Evolutionary conservation across 2,329 filamentous ascomycete species (phyloP).

Genomic region (Diaporthe ilicicola): DNA sequence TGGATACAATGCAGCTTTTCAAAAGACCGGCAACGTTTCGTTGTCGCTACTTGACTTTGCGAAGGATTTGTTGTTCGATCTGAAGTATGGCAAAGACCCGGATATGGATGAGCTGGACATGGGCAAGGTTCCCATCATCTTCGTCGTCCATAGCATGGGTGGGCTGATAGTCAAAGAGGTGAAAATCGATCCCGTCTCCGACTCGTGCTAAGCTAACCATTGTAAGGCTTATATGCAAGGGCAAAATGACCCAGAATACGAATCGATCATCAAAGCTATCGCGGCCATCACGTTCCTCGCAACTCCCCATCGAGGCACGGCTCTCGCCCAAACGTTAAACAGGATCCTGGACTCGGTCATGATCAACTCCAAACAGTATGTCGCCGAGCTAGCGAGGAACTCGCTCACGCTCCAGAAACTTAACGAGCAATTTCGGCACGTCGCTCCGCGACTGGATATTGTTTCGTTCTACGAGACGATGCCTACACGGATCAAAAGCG

Average conservation of each 20-base stretch:
- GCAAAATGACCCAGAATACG: slow-evolving; percentile 39
- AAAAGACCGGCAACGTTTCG: background rate
- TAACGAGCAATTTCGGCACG: slow-evolving; percentile 46
- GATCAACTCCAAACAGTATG: slow-evolving; percentile 34
- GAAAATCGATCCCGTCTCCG: background rate
- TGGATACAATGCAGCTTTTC: slow-evolving; percentile 8
- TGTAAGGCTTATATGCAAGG: slow-evolving; percentile 36
- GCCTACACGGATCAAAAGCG: slow-evolving; percentile 33
- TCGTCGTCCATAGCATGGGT: slow-evolving; percentile 26
- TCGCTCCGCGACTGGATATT: slow-evolving; percentile 39
- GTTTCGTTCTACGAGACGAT: slow-evolving; percentile 48
- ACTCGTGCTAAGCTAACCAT: background rate
- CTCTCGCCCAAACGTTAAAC: slow-evolving; percentile 44
- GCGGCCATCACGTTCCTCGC: slow-evolving; percentile 43
- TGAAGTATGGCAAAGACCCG: slow-evolving; percentile 11
- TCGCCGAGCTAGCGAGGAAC: slow-evolving; percentile 37
- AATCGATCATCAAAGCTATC: slow-evolving; percentile 39
- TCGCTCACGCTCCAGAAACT: slow-evolving; percentile 38
- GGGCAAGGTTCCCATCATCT: slow-evolving; percentile 16
- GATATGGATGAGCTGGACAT: slow-evolving; percentile 11
- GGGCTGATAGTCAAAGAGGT: slow-evolving; percentile 15
- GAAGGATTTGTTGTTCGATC: slow-evolving; percentile 13
- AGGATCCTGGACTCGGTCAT: slow-evolving; percentile 37
- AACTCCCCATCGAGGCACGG: slow-evolving; percentile 45
- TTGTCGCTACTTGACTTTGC: slow-evolving; percentile 1